A percentile compares a stretch with the other conserved stretches of the same genome.
phyloP scores from a whole-genome alignment of 1,284 basidiomycete genomes.

The Boletus holoroseus region DNA sequence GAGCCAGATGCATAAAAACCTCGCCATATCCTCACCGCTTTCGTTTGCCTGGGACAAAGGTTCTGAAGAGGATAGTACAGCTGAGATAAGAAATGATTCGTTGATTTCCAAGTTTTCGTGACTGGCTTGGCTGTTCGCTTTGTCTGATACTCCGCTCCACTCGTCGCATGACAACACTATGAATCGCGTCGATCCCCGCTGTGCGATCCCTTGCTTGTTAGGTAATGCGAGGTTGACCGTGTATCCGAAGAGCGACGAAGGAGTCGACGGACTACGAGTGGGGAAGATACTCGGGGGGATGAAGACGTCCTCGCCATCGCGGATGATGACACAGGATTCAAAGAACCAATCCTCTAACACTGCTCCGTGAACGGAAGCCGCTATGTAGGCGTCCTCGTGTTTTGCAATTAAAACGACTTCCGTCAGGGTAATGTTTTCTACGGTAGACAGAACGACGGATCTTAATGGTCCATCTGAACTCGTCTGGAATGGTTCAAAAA shows the following conservation, averaged over 20 bases:
- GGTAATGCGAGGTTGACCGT: conserved; percentile 57
- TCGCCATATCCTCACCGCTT: conserved; percentile 14
- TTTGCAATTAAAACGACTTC: conserved; percentile 47
- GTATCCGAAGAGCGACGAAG: conserved; percentile 33
- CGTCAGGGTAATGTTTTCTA: conserved; percentile 29
- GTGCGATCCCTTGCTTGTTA: conserved; percentile 63
- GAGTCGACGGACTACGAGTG: conserved; percentile 16
- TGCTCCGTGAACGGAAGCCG: conserved; percentile 19
- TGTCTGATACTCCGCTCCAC: background rate
- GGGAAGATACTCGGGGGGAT: conserved; percentile 24
- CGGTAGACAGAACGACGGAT: conserved; percentile 20
- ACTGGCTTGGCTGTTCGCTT: conserved; percentile 20
- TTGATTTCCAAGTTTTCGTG: conserved; percentile 57
- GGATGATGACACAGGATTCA: conserved; percentile 41
- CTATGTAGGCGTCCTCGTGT: conserved; percentile 39
- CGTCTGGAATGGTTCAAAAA: conserved; percentile 26
- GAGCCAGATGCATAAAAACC: background rate
- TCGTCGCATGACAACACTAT: conserved; percentile 44
- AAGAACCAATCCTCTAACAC: conserved; percentile 28
- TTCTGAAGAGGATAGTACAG: conserved; percentile 20
- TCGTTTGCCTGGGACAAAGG: conserved; percentile 12
- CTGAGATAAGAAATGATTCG: conserved; percentile 59
- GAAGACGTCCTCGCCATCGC: conserved; percentile 43
- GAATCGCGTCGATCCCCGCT: conserved; percentile 50
- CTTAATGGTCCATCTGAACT: conserved; percentile 8